Conservation (phyloP, 2,329 filamentous ascomycete genomes). For the Sphaerostilbella broomeana region DNA sequence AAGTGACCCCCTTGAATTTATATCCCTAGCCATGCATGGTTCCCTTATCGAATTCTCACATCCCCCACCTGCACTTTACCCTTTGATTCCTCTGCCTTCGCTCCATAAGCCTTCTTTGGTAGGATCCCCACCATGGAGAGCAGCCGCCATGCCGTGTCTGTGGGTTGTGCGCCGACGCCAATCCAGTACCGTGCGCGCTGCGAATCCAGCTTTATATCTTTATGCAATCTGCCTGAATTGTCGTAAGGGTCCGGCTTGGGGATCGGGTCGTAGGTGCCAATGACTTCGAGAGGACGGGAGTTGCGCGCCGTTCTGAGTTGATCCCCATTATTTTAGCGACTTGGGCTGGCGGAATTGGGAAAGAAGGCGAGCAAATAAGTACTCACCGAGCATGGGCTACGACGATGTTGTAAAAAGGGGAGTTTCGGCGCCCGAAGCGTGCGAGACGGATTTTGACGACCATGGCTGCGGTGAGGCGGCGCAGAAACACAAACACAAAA, state of each 20-base stretch:
- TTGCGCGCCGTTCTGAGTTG: constrained; percentile 83
- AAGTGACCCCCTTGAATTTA: not conserved
- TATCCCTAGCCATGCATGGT: not conserved
- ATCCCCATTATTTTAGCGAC: constrained; percentile 30
- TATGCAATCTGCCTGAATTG: constrained; percentile 63
- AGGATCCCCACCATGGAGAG: constrained; percentile 63
- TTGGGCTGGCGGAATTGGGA: too few relatives aligned
- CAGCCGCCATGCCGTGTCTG: constrained; percentile 80
- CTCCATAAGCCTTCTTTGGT: constrained; percentile 33
- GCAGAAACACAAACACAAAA: too few relatives aligned
- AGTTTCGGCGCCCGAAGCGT: constrained; percentile 81
- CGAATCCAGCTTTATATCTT: constrained; percentile 84
- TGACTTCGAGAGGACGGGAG: constrained; percentile 85
- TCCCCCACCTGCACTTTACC: constrained; percentile 21
- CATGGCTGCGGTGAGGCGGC: constrained; percentile 59
- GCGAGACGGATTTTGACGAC: constrained; percentile 90
- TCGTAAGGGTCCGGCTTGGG: constrained; percentile 57
- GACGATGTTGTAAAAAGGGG: constrained; percentile 97
- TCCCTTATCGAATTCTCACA: constrained; percentile 26
- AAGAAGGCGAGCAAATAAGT: too few relatives aligned
- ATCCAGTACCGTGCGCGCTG: constrained; percentile 88
- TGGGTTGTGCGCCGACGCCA: constrained; percentile 91
- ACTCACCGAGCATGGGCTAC: constrained; percentile 78
- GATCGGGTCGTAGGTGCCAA: constrained; percentile 68
- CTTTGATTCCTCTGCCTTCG: constrained; percentile 21